These are phyloP conservation scores for Coemansia sp. DNA, from an alignment of 192 early-diverging fungal genomes.

Conservation along the genomic window DNA sequence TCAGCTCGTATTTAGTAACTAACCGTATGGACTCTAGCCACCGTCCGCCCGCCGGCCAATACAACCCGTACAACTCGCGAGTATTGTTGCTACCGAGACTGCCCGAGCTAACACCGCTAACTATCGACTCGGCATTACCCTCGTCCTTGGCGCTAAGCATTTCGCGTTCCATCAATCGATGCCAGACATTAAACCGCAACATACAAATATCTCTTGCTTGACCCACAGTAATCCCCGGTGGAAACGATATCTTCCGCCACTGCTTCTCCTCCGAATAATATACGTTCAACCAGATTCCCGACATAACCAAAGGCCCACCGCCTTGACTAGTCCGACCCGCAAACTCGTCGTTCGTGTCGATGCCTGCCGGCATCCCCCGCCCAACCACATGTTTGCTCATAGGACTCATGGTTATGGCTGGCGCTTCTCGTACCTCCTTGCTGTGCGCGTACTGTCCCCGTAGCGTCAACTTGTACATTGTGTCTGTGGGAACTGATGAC, in stretches of 20 bases:
- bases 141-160: constrained; percentile 4
- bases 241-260: constrained; percentile 43
- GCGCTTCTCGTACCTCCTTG: background rate
- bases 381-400: background rate
- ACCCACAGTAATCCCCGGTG: constrained; percentile 42
- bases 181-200: constrained; percentile 57
- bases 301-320: background rate
- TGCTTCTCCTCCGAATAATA: constrained; percentile 36
- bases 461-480: constrained; percentile 30
- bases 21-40: constrained; percentile 45
- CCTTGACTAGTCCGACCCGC: background rate
- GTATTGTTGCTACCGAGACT: constrained; percentile 4
- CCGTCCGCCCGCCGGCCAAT: constrained; percentile 38
- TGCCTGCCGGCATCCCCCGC: constrained; percentile 1
- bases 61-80: constrained; percentile 50
- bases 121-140: constrained; percentile 12
- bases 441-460: constrained; percentile 9
- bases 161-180: constrained; percentile 31
- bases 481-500: constrained; percentile 25
- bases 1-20: constrained; percentile 30
- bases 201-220: constrained; percentile 58
- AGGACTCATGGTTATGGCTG: background rate
- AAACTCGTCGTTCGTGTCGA: constrained; percentile 11
- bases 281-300: constrained; percentile 32
- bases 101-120: background rate